Percentiles rank a stretch among this genome's conserved stretches.
These are phyloP conservation scores for Bromus sterilis DNA, from an alignment of 176 grass and related monocot genomes.

Conservation along the genomic window DNA sequence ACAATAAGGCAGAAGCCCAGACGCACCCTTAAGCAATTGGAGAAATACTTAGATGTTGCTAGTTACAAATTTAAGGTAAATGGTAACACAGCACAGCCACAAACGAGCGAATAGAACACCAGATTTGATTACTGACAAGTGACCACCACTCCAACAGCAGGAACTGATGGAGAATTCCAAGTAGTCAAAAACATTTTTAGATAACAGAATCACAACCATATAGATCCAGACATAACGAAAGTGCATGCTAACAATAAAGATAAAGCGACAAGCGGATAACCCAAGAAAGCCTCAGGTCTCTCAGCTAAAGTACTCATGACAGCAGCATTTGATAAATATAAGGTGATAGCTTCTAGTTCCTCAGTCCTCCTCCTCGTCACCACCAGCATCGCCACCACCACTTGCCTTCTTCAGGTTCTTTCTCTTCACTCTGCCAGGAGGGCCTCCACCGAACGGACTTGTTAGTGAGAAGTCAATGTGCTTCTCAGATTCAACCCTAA, in stretches of 20 bases:
- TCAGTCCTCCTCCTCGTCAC: conserved; percentile 50
- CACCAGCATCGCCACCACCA: not conserved
- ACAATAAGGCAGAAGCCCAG: too few species aligned
- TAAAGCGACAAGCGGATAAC: conserved; percentile 12
- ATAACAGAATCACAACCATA: conserved; percentile 7
- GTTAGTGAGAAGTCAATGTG: conserved; percentile 68
- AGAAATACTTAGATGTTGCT: too few species aligned
- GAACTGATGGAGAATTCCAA: not conserved
- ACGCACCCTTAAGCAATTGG: too few species aligned
- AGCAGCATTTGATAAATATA: conserved; percentile 10
- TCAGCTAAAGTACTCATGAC: conserved; percentile 21
- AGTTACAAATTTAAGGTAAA: too few species aligned
- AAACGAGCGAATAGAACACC: not conserved
- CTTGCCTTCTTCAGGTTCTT: conserved; percentile 54
- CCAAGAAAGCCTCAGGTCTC: not conserved
- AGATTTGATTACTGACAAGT: not conserved
- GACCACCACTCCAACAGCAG: not conserved
- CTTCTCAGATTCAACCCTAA: conserved; percentile 69
- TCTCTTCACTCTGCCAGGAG: conserved; percentile 49
- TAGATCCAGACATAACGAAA: not conserved
- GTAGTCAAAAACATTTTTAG: not conserved
- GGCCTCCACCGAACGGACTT: conserved; percentile 58
- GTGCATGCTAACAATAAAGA: not conserved
- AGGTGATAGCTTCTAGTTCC: conserved; percentile 7
- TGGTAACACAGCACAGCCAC: too few species aligned